Conservation (phyloP, 768 basidiomycete genomes). For the Candolleomyces eurysporus region DNA sequence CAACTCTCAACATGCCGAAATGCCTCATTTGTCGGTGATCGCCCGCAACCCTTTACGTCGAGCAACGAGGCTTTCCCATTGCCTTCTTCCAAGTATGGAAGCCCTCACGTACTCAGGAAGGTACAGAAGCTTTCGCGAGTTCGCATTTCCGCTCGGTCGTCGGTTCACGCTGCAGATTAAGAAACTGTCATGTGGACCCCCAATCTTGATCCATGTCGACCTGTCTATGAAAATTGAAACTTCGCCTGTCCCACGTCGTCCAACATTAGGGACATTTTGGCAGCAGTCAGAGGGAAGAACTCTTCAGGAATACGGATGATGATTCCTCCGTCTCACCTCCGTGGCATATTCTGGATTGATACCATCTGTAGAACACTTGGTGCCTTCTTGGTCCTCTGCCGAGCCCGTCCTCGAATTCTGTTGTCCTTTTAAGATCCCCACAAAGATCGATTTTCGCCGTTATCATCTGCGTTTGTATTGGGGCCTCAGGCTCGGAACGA, state of each 20-base stretch:
- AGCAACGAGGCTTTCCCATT: neutral
- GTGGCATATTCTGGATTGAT: conserved; percentile 4
- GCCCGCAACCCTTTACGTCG: neutral
- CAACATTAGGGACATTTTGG: neutral
- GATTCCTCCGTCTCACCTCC: conserved; percentile 3
- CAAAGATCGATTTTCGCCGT: neutral
- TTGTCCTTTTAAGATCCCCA: neutral
- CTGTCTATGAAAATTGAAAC: neutral
- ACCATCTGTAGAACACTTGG: neutral
- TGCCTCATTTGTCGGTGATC: neutral
- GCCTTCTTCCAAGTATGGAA: neutral
- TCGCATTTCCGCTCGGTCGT: neutral
- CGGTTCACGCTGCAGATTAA: neutral
- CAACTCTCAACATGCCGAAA: neutral
- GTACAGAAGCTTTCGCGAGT: neutral
- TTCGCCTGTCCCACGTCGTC: neutral
- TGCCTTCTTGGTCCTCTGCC: neutral
- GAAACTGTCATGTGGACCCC: neutral
- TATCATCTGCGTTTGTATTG: neutral
- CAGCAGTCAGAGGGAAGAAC: conserved; percentile 1
- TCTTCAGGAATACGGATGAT: neutral
- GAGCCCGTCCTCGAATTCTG: neutral
- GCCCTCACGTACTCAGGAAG: neutral
- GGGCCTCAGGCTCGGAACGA: neutral
- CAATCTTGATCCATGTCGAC: conserved; percentile 1